Percentiles rank a stretch among this genome's conserved stretches.
These are phyloP conservation scores for Ehretia macrophylla DNA, from an alignment of 257 asterid genomes.

Conservation along the genomic window DNA sequence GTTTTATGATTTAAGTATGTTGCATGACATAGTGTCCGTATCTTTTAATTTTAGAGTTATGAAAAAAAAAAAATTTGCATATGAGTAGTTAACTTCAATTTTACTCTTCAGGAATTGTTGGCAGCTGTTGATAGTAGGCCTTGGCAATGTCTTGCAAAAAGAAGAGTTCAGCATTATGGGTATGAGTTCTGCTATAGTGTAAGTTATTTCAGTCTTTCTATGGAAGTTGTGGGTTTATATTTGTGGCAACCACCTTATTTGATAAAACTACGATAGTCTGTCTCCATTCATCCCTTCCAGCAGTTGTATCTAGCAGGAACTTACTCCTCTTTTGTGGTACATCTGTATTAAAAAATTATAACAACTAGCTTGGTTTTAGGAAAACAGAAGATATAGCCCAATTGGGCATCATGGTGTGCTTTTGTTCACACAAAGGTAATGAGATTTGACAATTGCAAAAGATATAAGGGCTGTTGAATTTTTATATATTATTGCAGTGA, in stretches of 20 bases:
- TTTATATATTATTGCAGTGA: no score
- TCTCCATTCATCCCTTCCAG: no score
- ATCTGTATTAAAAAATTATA: no score
- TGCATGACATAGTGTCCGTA: background rate
- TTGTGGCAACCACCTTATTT: background rate
- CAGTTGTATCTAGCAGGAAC: no score
- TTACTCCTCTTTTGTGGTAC: no score
- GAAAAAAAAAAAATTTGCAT: background rate
- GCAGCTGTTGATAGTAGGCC: conserved; percentile 68
- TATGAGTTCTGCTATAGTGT: conserved; percentile 83
- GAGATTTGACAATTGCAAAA: no score
- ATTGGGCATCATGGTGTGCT: no score
- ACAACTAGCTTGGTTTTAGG: no score
- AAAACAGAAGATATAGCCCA: no score
- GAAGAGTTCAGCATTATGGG: conserved; percentile 95
- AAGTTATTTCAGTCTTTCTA: conserved; percentile 24
- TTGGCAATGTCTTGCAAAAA: conserved; percentile 86
- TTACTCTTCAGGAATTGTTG: conserved; percentile 60
- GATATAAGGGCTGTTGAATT: no score
- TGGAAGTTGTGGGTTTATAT: background rate
- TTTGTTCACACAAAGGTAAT: no score
- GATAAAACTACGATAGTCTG: no score
- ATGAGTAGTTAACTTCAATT: background rate
- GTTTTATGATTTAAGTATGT: background rate
- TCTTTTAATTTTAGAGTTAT: background rate